phyloP scores from a whole-genome alignment of 176 grass and related monocot species.

The Chrysopogon serrulatus region DNA sequence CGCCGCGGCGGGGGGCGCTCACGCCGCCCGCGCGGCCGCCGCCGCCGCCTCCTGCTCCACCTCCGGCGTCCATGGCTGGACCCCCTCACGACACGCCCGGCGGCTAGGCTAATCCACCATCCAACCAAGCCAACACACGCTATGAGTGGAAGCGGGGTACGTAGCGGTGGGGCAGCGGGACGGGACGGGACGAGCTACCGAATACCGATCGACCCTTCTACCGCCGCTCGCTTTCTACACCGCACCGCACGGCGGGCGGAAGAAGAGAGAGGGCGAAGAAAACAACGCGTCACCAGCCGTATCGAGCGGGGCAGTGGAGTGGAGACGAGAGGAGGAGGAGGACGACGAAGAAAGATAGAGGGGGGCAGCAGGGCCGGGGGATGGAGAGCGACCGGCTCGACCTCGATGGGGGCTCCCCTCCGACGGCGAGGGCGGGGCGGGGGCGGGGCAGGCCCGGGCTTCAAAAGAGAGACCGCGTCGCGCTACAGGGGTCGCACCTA shows the following conservation, averaged over 20 bases:
- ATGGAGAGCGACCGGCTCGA: conserved; percentile 10
- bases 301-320: background rate
- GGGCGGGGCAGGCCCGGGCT: background rate
- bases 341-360: background rate
- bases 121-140: background rate
- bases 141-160: background rate
- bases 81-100: background rate
- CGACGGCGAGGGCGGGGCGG: background rate
- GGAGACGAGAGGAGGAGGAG: background rate
- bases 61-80: conserved; percentile 29
- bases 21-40: background rate
- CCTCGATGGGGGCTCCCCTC: conserved; percentile 18
- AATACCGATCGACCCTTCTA: conserved; percentile 16
- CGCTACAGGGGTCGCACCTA: conserved; percentile 1
- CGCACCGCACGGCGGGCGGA: background rate
- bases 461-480: conserved; percentile 12
- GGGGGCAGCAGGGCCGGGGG: background rate
- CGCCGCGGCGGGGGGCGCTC: background rate
- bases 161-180: background rate
- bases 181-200: background rate
- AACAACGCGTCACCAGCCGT: conserved; percentile 33
- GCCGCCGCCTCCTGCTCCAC: background rate
- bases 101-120: background rate
- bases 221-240: background rate
- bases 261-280: conserved; percentile 13